Base-by-base conservation (phyloP, 2,329 filamentous ascomycete species). In the Colletotrichum liriopes region DNA sequence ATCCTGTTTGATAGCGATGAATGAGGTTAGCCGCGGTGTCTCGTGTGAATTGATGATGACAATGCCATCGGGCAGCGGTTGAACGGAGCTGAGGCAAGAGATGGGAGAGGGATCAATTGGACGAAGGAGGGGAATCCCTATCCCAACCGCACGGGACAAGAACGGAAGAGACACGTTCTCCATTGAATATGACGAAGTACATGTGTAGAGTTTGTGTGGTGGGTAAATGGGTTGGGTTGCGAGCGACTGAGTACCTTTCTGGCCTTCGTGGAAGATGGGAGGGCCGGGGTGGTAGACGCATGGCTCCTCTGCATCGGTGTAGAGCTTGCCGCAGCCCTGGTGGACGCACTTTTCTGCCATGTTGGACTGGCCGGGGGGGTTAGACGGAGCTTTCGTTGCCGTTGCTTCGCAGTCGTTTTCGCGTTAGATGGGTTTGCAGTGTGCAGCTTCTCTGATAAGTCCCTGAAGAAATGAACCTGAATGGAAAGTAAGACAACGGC, bases 231-330 rank as follows among this genome's bases (percentile, higher is more conserved):
- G n/a, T 29, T 39, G 23, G 23, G 55, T 41, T 58, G 37, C n/a
- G 29, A 39, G 58, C 37, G 43, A 45, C 67, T 67, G 71, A 74
- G 76, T 86, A 98, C 96, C 96, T 91, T 99, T 98, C 85, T 98
- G 96, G 73, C 96, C 96, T 85, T 99, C 96, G 82, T 98, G 96
- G 83, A 99, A 99, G 81, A 96, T 88, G 56, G 96, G 96, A 75
- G 95, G 94, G 68, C 95, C 95, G 54, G 96, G 94, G 84, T 99
- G 96, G 85, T 98, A 98, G 77, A 90, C 85, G 85, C 96, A 99
- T 76, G 92, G 88, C 82, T 98, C 96, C 52, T 94, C 90, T 12
- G 92, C 84, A 82, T 98, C 93, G 60, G 92, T 91, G 83, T 94
- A 98, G 75, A 87, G 83, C 88, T 98, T 98, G 78, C 93, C 94